Evolutionary conservation across 106 monocot genomes (phyloP).

Genomic region (Agapanthus africanus): DNA sequence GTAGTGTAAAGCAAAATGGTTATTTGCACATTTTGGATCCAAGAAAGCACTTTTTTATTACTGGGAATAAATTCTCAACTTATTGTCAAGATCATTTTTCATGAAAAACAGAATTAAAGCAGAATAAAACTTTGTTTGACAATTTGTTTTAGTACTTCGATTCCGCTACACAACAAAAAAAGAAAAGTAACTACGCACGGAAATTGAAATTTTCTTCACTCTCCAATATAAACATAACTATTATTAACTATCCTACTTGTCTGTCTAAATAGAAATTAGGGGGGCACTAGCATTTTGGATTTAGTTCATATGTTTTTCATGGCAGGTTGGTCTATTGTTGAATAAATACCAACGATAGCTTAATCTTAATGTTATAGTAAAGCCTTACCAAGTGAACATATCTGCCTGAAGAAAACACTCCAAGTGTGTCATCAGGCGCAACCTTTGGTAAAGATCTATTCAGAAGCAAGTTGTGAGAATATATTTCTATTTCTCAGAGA

Average conservation of each 20-base stretch:
- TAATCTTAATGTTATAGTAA: not conserved
- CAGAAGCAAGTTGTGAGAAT: not conserved
- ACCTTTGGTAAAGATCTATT: not conserved
- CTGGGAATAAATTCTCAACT: not conserved
- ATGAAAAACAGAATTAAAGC: not conserved
- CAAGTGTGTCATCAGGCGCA: not conserved
- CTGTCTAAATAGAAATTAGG: too few species aligned
- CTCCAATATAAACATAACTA: too few species aligned
- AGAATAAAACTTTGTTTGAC: too few species aligned
- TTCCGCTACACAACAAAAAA: too few species aligned
- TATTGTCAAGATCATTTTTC: not conserved
- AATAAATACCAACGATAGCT: not conserved
- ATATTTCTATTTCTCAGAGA: not conserved
- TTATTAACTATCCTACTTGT: too few species aligned
- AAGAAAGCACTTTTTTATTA: not conserved
- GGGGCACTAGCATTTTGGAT: too few species aligned
- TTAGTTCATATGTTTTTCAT: not conserved
- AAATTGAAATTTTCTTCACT: too few species aligned
- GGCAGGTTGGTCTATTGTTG: not conserved
- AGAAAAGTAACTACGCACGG: too few species aligned
- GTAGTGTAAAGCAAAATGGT: not conserved
- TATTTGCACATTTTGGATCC: not conserved
- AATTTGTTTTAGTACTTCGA: not conserved
- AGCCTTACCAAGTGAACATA: not conserved
- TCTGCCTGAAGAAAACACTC: not conserved